These are phyloP conservation scores for Gaultheria prostrata DNA, from an alignment of 148 eudicot species.

Conservation along the genomic window DNA sequence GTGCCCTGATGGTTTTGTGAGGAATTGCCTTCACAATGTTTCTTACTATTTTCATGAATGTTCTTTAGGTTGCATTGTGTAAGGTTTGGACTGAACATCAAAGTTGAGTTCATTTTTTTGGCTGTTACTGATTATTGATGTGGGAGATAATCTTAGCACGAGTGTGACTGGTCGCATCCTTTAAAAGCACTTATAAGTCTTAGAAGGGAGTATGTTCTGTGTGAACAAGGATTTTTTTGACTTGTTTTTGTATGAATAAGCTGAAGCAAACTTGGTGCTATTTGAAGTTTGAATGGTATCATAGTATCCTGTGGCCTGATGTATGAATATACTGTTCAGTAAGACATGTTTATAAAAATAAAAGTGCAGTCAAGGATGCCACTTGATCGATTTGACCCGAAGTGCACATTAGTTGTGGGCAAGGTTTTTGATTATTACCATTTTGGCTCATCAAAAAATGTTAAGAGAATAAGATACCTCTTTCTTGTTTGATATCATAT, in stretches of 20 bases:
- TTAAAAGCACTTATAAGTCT: no score
- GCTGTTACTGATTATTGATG: no score
- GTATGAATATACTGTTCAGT: background rate
- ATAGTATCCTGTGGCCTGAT: background rate
- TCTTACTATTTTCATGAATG: background rate
- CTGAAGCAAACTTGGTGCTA: background rate
- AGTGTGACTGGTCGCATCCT: no score
- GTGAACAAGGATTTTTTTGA: no score
- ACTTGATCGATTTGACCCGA: background rate
- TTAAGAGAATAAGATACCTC: background rate
- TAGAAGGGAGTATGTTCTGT: no score
- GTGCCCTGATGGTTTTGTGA: background rate
- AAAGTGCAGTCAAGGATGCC: background rate
- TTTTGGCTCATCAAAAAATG: background rate
- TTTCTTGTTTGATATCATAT: background rate
- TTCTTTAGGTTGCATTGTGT: background rate
- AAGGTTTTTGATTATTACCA: background rate
- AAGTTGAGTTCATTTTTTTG: background rate
- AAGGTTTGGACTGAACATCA: background rate
- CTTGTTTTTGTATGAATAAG: background rate
- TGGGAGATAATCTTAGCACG: no score
- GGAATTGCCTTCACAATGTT: background rate
- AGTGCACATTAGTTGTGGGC: background rate
- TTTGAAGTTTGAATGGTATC: background rate
- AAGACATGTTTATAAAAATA: background rate